Evolutionary conservation across 495 filamentous ascomycete species (phyloP).

Genomic region (Pseudevernia furfuracea): DNA sequence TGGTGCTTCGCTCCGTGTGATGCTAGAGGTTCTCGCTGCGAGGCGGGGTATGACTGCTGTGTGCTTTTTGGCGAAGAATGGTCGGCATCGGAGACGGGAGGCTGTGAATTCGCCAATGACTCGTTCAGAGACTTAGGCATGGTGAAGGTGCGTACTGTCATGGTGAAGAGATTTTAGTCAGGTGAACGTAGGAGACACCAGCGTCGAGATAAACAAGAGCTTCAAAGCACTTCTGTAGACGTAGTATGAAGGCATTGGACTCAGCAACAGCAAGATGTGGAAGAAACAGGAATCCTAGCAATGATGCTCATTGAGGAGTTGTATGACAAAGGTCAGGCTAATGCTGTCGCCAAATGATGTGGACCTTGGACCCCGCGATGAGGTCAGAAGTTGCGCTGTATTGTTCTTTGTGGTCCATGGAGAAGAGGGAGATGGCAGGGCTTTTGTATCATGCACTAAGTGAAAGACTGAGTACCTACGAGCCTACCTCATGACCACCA

Average conservation of each 20-base stretch:
- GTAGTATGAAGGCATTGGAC: conserved; percentile 72
- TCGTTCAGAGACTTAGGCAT: conserved; percentile 62
- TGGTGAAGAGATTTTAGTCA: conserved; percentile 39
- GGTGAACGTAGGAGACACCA: conserved; percentile 64
- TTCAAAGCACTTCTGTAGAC: conserved; percentile 83
- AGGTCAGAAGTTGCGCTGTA: not conserved
- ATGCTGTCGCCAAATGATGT: not conserved
- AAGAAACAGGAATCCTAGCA: not conserved
- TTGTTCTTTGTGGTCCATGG: not conserved
- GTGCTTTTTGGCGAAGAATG: conserved; percentile 32
- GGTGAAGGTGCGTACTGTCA: conserved; percentile 42
- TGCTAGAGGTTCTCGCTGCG: conserved; percentile 38
- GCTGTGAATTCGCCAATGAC: conserved; percentile 40
- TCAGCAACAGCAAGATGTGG: conserved; percentile 12
- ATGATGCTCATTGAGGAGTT: not conserved
- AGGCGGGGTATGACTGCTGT: conserved; percentile 36
- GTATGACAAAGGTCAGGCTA: not conserved
- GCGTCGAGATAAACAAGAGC: conserved; percentile 70
- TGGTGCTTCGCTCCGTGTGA: conserved; percentile 37
- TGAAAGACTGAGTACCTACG: not conserved
- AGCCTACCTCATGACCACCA: not conserved
- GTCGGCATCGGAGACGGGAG: conserved; percentile 24
- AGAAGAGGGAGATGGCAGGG: not conserved
- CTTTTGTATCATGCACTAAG: not conserved
- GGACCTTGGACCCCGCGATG: not conserved